Conservation (phyloP, 202 grass and related monocot genomes). For the Zoysia matrella region DNA sequence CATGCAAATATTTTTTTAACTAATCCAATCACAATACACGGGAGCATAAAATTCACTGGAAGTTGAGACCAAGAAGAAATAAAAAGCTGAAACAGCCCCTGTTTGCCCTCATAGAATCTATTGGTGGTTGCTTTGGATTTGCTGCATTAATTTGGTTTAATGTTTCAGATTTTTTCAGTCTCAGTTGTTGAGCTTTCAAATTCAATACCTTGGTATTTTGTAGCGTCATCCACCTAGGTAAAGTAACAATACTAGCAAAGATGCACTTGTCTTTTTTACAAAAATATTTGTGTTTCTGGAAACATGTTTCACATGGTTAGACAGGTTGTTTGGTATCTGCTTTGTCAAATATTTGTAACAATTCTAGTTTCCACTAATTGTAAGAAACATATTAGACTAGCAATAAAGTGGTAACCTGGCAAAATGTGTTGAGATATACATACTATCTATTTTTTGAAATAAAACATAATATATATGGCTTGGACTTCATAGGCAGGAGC, state of each 20-base stretch:
- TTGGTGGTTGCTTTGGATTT: neutral
- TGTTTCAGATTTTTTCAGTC: neutral
- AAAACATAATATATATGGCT: too few relatives aligned
- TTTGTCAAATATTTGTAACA: too few relatives aligned
- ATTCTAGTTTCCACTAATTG: neutral
- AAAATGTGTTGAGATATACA: neutral
- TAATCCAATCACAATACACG: neutral
- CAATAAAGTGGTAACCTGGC: neutral
- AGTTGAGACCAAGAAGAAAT: neutral
- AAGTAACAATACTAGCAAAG: neutral
- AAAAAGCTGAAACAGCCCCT: neutral
- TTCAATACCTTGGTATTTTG: neutral
- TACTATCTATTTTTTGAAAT: neutral
- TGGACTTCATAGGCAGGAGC: too few relatives aligned
- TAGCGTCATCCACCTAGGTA: neutral
- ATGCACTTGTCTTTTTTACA: too few relatives aligned
- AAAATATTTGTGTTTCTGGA: too few relatives aligned
- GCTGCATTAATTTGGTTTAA: neutral
- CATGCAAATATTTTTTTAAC: neutral
- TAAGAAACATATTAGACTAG: constrained; percentile 3
- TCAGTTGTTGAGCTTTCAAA: neutral
- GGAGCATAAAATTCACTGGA: neutral
- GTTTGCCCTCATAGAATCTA: neutral
- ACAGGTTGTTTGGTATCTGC: too few relatives aligned
- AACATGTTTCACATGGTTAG: too few relatives aligned